phyloP scores from a whole-genome alignment of 768 basidiomycete genomes.

The Hydnum rufescens region DNA sequence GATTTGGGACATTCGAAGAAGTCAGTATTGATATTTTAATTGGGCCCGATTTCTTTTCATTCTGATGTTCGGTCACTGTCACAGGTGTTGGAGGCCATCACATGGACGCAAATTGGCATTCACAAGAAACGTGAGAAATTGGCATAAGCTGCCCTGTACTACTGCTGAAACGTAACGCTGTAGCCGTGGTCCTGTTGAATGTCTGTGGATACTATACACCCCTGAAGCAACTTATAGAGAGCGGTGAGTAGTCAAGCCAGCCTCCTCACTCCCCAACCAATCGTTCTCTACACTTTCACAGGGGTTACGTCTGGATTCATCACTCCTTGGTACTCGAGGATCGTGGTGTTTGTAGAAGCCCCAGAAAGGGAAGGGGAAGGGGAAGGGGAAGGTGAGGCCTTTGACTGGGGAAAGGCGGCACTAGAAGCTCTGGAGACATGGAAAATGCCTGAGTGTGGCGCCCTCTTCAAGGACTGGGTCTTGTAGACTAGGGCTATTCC shows the following conservation, averaged over 20 bases:
- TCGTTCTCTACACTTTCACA: constrained; percentile 13
- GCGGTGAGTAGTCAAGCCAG: not conserved
- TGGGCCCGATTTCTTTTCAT: not conserved
- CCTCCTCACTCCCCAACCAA: not conserved
- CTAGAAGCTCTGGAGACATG: constrained; percentile 44
- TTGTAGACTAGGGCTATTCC: not conserved
- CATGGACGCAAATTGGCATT: constrained; percentile 86
- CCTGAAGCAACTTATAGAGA: constrained; percentile 48
- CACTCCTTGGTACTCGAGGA: constrained; percentile 30
- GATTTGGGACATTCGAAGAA: constrained; percentile 92
- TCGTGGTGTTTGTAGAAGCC: constrained; percentile 63
- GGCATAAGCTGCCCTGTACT: not conserved
- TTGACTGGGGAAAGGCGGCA: constrained; percentile 62
- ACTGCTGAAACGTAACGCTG: constrained; percentile 7
- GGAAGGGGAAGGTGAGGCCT: constrained; percentile 32
- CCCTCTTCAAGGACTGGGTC: constrained; percentile 4
- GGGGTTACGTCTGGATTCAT: constrained; percentile 63
- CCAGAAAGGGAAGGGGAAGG: no score
- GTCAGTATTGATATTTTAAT: constrained; percentile 19
- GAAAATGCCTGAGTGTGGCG: constrained; percentile 18
- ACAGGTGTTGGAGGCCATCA: constrained; percentile 75
- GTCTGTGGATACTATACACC: constrained; percentile 69
- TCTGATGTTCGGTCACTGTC: not conserved
- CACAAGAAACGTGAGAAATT: constrained; percentile 52
- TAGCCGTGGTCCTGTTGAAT: constrained; percentile 76